Base-by-base conservation (phyloP, 208 protist species). In the Acanthamoeba castellanii region DNA sequence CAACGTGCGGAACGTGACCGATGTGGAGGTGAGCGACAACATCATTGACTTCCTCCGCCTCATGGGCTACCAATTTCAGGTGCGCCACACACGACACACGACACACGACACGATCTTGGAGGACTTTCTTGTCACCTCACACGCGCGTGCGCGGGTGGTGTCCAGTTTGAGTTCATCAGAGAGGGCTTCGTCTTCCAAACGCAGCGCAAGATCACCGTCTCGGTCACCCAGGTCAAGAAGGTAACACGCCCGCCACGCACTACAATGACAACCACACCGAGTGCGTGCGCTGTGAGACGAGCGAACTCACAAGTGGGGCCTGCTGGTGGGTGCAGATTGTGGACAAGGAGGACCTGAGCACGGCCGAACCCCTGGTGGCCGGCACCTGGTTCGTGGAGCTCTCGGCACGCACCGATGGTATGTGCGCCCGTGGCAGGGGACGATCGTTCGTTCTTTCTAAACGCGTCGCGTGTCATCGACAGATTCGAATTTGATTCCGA, bases 1-100 rank as follows among this genome's bases (percentile, higher is more conserved):
- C 37, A 82, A 82, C 74, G 74, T 82, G 37, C 74, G 74, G 20
- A 82, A 82, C 74, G 74, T 82, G 74, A 82, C 74, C 22, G 74
- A 82, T 27, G 74, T 52, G 5, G 74, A 82, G 74, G 74, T 82
- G 37, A 82, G 74, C 74, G 74, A 82, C 42, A 82, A 82, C 74
- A 82, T 82, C 74, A 52, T 82, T 1, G 74, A 82, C 34, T 82
- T 82, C 37, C 74, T 82, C 13, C 74, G 74, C 37, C 32, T 82
- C 37, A 82, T 82, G 74, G 74, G 74, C 42, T 82, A 82, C 74
- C 74, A 82, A 25, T 82, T 30, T 11, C 64, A 72, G 64, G 64
- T 72, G 64, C n/a, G 64, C 3, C 5, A 6, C 64, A 72, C 18
- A 1, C 59, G 3, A 5, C 22, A 25, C 22, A 72, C 30, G 64